phyloP scores from a whole-genome alignment of 371 early-diverging fungal genomes.

The Mortierella sp. region DNA sequence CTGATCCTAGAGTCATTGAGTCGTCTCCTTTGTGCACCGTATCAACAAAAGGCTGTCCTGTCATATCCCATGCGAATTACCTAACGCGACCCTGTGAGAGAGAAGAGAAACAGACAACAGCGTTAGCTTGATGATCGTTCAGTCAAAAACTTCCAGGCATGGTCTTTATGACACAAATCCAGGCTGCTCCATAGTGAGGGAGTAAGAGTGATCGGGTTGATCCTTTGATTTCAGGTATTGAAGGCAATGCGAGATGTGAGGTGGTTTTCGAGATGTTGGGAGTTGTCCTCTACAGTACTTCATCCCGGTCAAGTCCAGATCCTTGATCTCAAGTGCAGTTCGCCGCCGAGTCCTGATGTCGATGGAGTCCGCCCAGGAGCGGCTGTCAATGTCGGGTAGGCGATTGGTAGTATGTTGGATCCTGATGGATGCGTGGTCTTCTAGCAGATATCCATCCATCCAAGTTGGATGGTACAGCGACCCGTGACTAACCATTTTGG shows the following conservation, averaged over 20 bases:
- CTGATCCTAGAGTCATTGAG: no score
- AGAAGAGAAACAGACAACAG: slow-evolving; percentile 1
- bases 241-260: no score
- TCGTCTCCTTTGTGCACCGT: no score
- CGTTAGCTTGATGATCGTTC: background rate
- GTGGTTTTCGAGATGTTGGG: no score
- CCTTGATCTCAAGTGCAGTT: no score
- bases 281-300: no score
- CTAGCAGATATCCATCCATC: background rate
- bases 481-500: slow-evolving; percentile 49
- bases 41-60: background rate
- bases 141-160: background rate
- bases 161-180: background rate
- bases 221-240: no score
- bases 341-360: background rate
- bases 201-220: no score
- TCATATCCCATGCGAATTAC: slow-evolving; percentile 9
- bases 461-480: background rate
- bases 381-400: background rate
- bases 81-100: slow-evolving; percentile 52
- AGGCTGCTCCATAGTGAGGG: no score
- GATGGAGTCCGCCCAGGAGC: background rate
- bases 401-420: background rate
- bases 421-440: slow-evolving; percentile 11
- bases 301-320: no score